phyloP scores from a whole-genome alignment of 78 protist genomes.

The Dictyostelium firmibasis region DNA sequence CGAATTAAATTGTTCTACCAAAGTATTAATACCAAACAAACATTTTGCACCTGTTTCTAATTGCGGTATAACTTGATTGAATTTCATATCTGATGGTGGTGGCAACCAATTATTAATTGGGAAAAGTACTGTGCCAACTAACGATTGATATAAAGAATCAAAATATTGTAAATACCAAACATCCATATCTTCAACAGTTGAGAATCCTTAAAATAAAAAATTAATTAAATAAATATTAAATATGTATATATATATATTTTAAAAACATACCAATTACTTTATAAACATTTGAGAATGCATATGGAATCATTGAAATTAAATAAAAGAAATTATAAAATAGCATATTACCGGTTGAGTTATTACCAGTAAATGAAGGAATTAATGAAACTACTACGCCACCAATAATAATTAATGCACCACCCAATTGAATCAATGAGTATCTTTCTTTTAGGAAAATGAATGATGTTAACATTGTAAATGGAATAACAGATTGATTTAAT shows the following conservation, averaged over 20 bases:
- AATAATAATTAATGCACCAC: constrained; percentile 47
- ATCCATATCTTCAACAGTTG: constrained; percentile 52
- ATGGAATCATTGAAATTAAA: constrained; percentile 50
- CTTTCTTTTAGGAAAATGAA: constrained; percentile 25
- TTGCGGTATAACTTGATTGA: constrained; percentile 31
- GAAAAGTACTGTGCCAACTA: constrained; percentile 45
- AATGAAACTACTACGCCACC: constrained; percentile 44
- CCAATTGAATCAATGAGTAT: constrained; percentile 26
- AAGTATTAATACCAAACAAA: constrained; percentile 12
- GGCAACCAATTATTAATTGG: constrained; percentile 42
- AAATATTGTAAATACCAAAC: constrained; percentile 53
- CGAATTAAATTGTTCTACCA: neutral
- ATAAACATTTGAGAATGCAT: constrained; percentile 45
- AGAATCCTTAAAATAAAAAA: neutral
- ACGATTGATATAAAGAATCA: constrained; percentile 32
- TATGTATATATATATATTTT: no score
- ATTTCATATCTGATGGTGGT: constrained; percentile 13
- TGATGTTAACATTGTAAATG: constrained; percentile 51
- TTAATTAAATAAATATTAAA: no score
- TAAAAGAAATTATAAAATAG: constrained; percentile 51
- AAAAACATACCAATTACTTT: constrained; percentile 48
- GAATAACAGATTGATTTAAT: constrained; percentile 58
- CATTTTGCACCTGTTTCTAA: constrained; percentile 15
- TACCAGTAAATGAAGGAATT: constrained; percentile 37
- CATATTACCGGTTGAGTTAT: neutral